Evolutionary conservation across 78 protist genomes (phyloP).

Genomic region (slime mould (Dictyostelium discoideum)): DNA sequence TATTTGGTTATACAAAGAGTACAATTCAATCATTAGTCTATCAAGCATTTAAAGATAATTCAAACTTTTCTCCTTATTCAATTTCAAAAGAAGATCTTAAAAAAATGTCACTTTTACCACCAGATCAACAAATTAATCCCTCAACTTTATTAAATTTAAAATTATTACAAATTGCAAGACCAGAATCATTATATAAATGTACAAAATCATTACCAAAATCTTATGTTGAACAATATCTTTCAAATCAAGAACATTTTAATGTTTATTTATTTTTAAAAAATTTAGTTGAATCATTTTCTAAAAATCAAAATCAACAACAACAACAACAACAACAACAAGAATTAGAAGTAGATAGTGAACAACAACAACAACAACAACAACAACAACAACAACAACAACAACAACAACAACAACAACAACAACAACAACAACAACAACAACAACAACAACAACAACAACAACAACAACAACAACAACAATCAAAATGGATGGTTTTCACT

Average conservation of each 20-base stretch:
- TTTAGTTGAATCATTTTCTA: slow-evolving; percentile 6
- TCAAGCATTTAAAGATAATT: neutral
- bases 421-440: neutral
- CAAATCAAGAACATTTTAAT: slow-evolving; percentile 67
- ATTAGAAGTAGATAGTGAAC: neutral
- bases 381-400: neutral
- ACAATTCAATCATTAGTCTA: slow-evolving; percentile 61
- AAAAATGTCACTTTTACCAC: neutral
- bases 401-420: neutral
- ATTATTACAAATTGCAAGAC: slow-evolving; percentile 57
- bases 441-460: neutral
- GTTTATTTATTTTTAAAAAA: slow-evolving; percentile 4
- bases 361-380: slow-evolving; percentile 2
- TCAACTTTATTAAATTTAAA: slow-evolving; percentile 32
- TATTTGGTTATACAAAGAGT: slow-evolving; percentile 31
- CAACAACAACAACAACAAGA: neutral
- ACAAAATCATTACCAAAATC: neutral
- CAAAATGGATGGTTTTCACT: slow-evolving; percentile 49
- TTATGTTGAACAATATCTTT: slow-evolving; percentile 29
- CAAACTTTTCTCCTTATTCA: neutral
- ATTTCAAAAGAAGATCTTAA: neutral
- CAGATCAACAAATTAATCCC: neutral
- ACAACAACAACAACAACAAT: neutral
- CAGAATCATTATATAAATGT: slow-evolving; percentile 46
- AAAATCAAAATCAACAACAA: neutral